Evolutionary conservation across 1,139 yeast species (phyloP), one percentile per base, ranked within the genome.

Genomic region (Kazachstania sp.): DNA sequence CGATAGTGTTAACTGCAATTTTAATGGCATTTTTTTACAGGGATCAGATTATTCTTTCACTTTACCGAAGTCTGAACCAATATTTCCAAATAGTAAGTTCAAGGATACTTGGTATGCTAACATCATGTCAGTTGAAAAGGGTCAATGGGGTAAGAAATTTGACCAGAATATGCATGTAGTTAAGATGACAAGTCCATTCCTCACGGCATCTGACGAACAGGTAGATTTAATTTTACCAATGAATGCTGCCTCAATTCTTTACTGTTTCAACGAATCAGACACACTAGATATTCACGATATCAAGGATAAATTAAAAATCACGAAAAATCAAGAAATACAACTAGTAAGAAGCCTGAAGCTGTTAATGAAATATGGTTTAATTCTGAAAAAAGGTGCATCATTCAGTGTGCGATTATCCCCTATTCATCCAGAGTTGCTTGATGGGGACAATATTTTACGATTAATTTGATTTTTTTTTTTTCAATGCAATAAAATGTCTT

Each of bases 151-250:
- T 11, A 31, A 9, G 13, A 11, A 13, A 16, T 15, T 38, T 6
- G 31, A 28, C 12, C 15, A 38, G 13, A 20, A 30, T 18, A 29
- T 52, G 1, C 61, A 58, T 41, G 35, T 48, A 26, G 23, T 58
- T 9, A 46, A 51, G n/a, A 50, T 58, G 35, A 43, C 49, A 5
- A 50, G 54, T 13, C 57, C 58, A 4, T 48, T 54, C 31, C 1
- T 20, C 3, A 20, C 23, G 2, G 31, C 29, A 20, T 13, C 8
- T 19, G 36, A 28, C 6, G 15, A 16, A 9, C 44, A 48, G 1
- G 37, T 38, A 15, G 20, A 34, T 9, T 34, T 56, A 38, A 38
- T 41, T 3, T 28, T 59, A 7, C 45, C 53, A 28, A 46, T 55
- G 42, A 37, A 48, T 13, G 45, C 45, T 29, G 58, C 59, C 2